These are phyloP conservation scores for Colletotrichum tropicale DNA, from an alignment of 2,329 filamentous ascomycete genomes.

Conservation along the genomic window DNA sequence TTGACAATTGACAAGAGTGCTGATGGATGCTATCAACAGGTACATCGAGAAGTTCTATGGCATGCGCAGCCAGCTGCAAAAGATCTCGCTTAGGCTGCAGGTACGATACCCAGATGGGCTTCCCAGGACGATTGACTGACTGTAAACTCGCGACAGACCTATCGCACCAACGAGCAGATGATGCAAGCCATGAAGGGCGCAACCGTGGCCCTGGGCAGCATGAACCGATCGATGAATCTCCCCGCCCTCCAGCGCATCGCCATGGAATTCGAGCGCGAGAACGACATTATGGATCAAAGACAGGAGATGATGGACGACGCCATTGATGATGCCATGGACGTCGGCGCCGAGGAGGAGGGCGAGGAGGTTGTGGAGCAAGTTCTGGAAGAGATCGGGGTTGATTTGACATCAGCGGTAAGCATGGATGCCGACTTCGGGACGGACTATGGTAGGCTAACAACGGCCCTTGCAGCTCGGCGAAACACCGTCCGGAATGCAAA, in stretches of 20 bases:
- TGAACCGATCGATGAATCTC: conserved; percentile 98
- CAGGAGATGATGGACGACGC: conserved; percentile 99
- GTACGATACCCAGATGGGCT: conserved; percentile 46
- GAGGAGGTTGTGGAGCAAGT: conserved; percentile 98
- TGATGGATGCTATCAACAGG: conserved; percentile 43
- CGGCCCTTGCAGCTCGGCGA: conserved; percentile 75
- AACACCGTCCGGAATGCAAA: conserved; percentile 84
- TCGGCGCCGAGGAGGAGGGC: conserved; percentile 89
- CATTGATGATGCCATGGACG: conserved; percentile 93
- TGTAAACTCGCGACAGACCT: conserved; percentile 65
- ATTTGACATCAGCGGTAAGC: conserved; percentile 85
- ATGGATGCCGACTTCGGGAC: neutral
- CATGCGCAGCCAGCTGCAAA: conserved; percentile 96
- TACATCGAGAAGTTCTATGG: conserved; percentile 99
- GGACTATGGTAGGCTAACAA: conserved; percentile 26
- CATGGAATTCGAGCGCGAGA: conserved; percentile 99
- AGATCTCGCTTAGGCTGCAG: conserved; percentile 93
- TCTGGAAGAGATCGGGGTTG: conserved; percentile 94
- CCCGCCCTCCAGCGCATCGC: conserved; percentile 94
- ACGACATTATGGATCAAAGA: conserved; percentile 98
- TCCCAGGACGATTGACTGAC: neutral
- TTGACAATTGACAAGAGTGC: neutral
- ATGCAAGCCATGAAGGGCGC: conserved; percentile 99
- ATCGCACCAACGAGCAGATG: conserved; percentile 99
- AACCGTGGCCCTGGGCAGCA: conserved; percentile 88